Base-by-base conservation (phyloP, 1,139 yeast genomes). In the Sugiyamaella sp. region DNA sequence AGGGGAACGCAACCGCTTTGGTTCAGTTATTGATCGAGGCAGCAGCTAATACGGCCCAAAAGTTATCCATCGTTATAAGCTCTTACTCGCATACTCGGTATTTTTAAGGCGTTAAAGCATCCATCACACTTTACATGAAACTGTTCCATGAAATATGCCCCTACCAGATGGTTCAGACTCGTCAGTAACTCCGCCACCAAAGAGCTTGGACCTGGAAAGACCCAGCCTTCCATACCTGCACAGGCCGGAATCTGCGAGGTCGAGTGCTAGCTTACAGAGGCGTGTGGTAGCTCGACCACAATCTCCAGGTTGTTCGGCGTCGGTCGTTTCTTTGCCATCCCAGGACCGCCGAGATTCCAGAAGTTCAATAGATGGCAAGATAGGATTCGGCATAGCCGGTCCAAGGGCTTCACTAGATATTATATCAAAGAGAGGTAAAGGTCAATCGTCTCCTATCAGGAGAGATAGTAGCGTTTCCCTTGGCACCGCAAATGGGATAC, bases 81-180 rank as follows among this genome's bases (percentile, higher is more conserved):
- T n/a, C n/a, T n/a, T n/a, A n/a, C n/a, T n/a, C n/a, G n/a, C n/a
- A n/a, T n/a, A n/a, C n/a, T n/a, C n/a, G n/a, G n/a, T n/a, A n/a
- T n/a, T n/a, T n/a, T n/a, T n/a, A n/a, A n/a, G n/a, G n/a, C n/a
- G n/a, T n/a, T n/a, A n/a, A n/a, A n/a, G n/a, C n/a, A n/a, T n/a
- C n/a, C n/a, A n/a, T n/a, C n/a, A n/a, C n/a, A 8, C 35, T 12
- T 29, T 29, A 12, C 35, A 29, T 29, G 35, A 29, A 8, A 14
- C 19, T 10, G 12, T 22, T 8, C 12, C 46, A 37, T 27, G 27
- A 38, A 43, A 29, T 43, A 44, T 44, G 48, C 41, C 48, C 24
- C 22, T 27, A 44, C 48, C 48, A 41, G 48, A 44, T 44, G 48
- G 37, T 33, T 44, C 39, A 14, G 41, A 19, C 6, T 44, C 39